A percentile compares a stretch with the other conserved stretches of the same genome.
Evolutionary conservation across 441 rosid species (phyloP).

Genomic region (Croton laevigatus): DNA sequence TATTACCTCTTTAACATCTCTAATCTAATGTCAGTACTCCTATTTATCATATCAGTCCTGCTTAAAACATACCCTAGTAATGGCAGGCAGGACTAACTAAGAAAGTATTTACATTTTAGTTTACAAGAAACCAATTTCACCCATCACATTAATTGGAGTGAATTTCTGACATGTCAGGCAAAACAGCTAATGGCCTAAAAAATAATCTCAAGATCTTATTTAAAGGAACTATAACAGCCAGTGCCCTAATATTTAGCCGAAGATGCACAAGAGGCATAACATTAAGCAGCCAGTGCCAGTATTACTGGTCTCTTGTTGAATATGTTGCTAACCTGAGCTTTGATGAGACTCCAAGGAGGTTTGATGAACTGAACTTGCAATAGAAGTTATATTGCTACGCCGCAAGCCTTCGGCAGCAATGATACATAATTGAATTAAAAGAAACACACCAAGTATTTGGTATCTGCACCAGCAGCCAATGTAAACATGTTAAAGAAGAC

Average conservation of each 20-base stretch:
- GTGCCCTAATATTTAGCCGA: background rate
- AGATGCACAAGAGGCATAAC: background rate
- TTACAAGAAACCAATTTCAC: background rate
- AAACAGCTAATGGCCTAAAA: background rate
- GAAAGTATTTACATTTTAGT: too few relatives aligned
- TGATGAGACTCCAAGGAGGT: conserved; percentile 58
- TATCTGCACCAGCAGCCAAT: conserved; percentile 52
- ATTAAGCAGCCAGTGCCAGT: conserved; percentile 9
- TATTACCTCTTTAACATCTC: background rate
- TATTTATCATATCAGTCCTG: background rate
- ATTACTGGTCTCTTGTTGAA: background rate
- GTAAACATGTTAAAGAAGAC: conserved; percentile 16
- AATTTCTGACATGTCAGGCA: background rate
- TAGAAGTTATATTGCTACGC: conserved; percentile 77
- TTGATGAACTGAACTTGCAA: conserved; percentile 73
- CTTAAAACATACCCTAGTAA: background rate
- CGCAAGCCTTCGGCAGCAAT: conserved; percentile 86
- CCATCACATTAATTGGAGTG: background rate
- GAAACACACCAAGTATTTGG: conserved; percentile 88
- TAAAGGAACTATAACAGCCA: background rate
- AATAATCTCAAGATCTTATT: background rate
- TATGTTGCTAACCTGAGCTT: conserved; percentile 48
- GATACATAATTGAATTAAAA: conserved; percentile 81
- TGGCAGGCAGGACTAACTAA: background rate
- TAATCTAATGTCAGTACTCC: background rate